Percentiles rank a stretch among this genome's conserved stretches.
These are phyloP conservation scores for Coffea canephora DNA, from an alignment of 257 asterid species.

Conservation along the genomic window DNA sequence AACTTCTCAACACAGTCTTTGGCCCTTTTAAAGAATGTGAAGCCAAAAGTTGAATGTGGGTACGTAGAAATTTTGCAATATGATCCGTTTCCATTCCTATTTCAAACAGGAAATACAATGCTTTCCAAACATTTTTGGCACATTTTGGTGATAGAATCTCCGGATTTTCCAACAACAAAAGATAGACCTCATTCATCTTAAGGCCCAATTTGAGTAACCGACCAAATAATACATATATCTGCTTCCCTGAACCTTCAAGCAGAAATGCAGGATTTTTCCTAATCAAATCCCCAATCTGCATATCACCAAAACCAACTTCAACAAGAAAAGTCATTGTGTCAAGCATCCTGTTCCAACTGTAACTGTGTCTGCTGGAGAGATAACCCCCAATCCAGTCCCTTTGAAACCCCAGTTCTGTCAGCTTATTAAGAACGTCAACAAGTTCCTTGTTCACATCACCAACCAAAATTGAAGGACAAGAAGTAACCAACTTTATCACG, in stretches of 20 bases:
- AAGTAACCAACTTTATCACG: conserved; percentile 58
- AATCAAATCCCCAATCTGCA: conserved; percentile 42
- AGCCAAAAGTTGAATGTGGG: conserved; percentile 44
- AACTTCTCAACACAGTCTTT: conserved; percentile 55
- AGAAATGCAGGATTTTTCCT: conserved; percentile 50
- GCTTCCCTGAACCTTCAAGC: conserved; percentile 78
- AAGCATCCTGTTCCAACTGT: conserved; percentile 63
- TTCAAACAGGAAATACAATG: conserved; percentile 59
- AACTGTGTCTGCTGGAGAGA: conserved; percentile 44
- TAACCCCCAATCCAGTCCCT: conserved; percentile 66
- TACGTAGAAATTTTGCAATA: conserved; percentile 44
- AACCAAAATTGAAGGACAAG: conserved; percentile 63
- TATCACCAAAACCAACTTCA: conserved; percentile 60
- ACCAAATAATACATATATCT: conserved; percentile 54
- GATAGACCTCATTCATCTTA: conserved; percentile 41
- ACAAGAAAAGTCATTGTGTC: conserved; percentile 53
- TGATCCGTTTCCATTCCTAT: conserved; percentile 53
- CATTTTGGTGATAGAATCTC: conserved; percentile 54
- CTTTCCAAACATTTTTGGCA: conserved; percentile 61
- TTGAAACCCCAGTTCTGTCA: conserved; percentile 49
- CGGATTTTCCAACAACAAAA: conserved; percentile 46
- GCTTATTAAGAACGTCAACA: conserved; percentile 48
- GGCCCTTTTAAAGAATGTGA: conserved; percentile 63
- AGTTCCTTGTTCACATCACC: conserved; percentile 48
- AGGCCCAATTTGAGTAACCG: conserved; percentile 72